Conservation (phyloP, 2,329 filamentous ascomycete species). For the Calonectria pseudoreteaudii region DNA sequence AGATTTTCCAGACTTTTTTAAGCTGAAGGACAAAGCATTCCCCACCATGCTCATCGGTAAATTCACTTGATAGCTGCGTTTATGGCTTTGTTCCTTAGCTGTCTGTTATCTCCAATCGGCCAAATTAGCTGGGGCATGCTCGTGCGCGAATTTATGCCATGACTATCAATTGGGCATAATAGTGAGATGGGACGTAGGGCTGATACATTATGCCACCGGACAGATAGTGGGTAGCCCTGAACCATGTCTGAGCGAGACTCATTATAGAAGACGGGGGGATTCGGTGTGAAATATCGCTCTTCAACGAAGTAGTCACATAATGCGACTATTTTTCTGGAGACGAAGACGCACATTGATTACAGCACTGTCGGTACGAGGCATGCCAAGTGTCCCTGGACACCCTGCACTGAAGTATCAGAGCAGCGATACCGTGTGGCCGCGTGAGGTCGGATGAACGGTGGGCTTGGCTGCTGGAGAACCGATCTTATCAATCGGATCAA, state of each 20-base stretch:
- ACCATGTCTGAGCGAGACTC: neutral
- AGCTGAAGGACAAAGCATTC: too few species aligned
- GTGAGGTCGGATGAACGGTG: neutral
- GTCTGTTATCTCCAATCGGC: neutral
- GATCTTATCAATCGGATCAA: slow-evolving; percentile 48
- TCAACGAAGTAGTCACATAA: neutral
- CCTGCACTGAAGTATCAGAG: too few species aligned
- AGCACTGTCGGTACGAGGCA: too few species aligned
- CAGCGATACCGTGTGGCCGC: neutral
- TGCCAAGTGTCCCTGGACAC: neutral
- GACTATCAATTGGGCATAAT: neutral
- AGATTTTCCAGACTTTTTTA: neutral
- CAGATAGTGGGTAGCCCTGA: neutral
- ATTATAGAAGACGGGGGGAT: neutral
- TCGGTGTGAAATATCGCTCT: neutral
- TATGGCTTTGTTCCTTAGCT: neutral
- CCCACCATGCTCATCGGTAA: neutral
- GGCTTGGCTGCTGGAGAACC: neutral
- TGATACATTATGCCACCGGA: neutral
- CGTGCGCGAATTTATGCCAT: too few species aligned
- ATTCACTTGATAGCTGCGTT: neutral
- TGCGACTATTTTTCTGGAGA: neutral
- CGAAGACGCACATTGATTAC: neutral
- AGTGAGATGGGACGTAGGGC: neutral
- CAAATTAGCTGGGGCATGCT: neutral